Evolutionary conservation across 129 eudicot genomes (phyloP).

Genomic region (carrot (Daucus carota)): DNA sequence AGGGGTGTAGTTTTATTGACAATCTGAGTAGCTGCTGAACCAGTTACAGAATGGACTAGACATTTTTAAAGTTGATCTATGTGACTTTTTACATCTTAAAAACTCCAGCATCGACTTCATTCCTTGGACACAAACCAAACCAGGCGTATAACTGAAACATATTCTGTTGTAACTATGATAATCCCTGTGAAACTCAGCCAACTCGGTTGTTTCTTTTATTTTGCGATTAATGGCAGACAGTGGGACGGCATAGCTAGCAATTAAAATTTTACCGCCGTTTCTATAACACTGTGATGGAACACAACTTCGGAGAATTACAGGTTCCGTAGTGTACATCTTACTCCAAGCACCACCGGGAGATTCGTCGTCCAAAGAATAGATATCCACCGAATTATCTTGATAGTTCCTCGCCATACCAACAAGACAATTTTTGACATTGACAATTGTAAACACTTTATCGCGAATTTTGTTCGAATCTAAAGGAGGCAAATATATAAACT

Average conservation of each 20-base stretch:
- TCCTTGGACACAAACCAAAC: background rate
- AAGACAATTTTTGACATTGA: background rate
- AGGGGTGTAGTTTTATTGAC: too few relatives aligned
- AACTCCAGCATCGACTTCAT: background rate
- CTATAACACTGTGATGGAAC: background rate
- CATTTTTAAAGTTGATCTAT: too few relatives aligned
- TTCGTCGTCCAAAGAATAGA: conserved; percentile 1
- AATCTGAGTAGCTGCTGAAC: too few relatives aligned
- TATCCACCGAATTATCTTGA: background rate
- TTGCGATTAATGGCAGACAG: background rate
- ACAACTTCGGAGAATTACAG: background rate
- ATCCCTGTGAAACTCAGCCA: background rate
- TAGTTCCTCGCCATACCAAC: background rate
- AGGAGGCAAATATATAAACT: background rate
- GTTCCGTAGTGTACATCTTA: background rate
- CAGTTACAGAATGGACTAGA: too few relatives aligned
- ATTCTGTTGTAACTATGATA: background rate
- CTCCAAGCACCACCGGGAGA: background rate
- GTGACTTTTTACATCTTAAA: too few relatives aligned
- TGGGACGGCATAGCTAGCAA: background rate
- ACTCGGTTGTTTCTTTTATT: background rate
- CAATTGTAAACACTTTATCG: background rate
- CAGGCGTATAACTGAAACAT: background rate
- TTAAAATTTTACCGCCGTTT: background rate
- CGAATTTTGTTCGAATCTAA: background rate